Evolutionary conservation across 2,329 filamentous ascomycete species (phyloP).

Genomic region (Fusarium clavum): DNA sequence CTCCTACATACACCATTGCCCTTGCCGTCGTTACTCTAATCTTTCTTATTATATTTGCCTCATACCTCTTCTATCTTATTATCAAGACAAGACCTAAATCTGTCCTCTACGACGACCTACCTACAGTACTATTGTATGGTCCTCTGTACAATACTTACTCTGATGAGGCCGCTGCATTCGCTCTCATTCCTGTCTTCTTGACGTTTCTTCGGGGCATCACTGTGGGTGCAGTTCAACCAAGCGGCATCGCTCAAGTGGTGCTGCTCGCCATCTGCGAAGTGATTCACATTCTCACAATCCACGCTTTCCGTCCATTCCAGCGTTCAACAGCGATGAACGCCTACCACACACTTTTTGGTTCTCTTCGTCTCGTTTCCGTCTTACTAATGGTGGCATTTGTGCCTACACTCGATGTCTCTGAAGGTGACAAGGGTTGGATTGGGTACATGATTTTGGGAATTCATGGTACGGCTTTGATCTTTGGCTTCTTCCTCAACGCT

Average conservation of each 20-base stretch:
- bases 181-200: slow-evolving; percentile 85
- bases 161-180: slow-evolving; percentile 91
- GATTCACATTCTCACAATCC: slow-evolving; percentile 85
- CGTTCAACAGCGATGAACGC: slow-evolving; percentile 96
- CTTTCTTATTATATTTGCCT: slow-evolving; percentile 76
- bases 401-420: slow-evolving; percentile 80
- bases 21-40: slow-evolving; percentile 81
- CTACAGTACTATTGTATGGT: slow-evolving; percentile 89
- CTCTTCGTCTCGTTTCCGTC: slow-evolving; percentile 79
- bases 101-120: slow-evolving; percentile 91
- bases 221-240: slow-evolving; percentile 91
- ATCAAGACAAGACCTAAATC: slow-evolving; percentile 83
- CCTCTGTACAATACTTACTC: slow-evolving; percentile 98
- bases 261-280: slow-evolving; percentile 95
- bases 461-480: slow-evolving; percentile 85
- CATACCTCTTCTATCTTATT: slow-evolving; percentile 85
- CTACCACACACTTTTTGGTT: slow-evolving; percentile 88
- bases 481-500: slow-evolving; percentile 94
- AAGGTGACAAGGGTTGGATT: slow-evolving; percentile 90
- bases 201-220: slow-evolving; percentile 89
- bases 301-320: slow-evolving; percentile 91
- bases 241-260: slow-evolving; percentile 92
- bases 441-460: slow-evolving; percentile 91
- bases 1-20: slow-evolving; percentile 77
- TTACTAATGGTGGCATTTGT: slow-evolving; percentile 86